Base-by-base conservation (phyloP, 495 filamentous ascomycete genomes). In the Lentithecium fluviatile region DNA sequence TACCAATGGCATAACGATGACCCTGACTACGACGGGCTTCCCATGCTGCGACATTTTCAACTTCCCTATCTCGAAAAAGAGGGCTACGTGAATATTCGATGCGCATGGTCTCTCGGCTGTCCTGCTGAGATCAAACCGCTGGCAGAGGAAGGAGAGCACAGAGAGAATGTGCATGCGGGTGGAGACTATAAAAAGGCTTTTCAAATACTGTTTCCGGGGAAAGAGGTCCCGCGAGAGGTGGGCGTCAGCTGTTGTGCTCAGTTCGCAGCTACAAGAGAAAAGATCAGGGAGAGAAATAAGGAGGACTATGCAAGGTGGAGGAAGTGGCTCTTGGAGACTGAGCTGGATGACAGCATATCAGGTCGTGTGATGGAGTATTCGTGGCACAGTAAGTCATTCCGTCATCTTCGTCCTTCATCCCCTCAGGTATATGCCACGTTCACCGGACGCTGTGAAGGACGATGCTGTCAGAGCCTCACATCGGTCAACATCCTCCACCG, bases 81-180 rank as follows among this genome's bases (percentile, higher is more conserved):
- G 50, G 84, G 85, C 46, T 88, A 87, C 63, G 82, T 82, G 45
- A 87, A 85, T 59, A 73, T 87, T n/a, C 84, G 84, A 54, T 88
- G 85, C 68, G 80, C 75, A 60, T 85, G 82, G 84, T 70, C 72
- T 5, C 74, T 83, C 0, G 85, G 85, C 1, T 88, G 85, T 61
- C 84, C 84, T 0, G 74, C 64, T 0, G 83, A 86, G 66, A 81
- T 88, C 57, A 78, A 78, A 24, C 79, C 80, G 1, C 52, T 75
- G 11, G 74, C 70, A 8, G 77, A 81, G 29, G 67, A 77, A 52
- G 75, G 74, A 43, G 69, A 60, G 46, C 63, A 66, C 45, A 51
- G 63, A n/a, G 63, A 45, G 12, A 50, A 42, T 6, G 58, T 78
- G 0, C 75, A 79, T 52, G 78, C 76, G 15, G 79, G 77, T 3